Evolutionary conservation across 148 eudicot genomes (phyloP), one percentile per base, ranked within the genome.

Genomic region (Talinum fruticosum): DNA sequence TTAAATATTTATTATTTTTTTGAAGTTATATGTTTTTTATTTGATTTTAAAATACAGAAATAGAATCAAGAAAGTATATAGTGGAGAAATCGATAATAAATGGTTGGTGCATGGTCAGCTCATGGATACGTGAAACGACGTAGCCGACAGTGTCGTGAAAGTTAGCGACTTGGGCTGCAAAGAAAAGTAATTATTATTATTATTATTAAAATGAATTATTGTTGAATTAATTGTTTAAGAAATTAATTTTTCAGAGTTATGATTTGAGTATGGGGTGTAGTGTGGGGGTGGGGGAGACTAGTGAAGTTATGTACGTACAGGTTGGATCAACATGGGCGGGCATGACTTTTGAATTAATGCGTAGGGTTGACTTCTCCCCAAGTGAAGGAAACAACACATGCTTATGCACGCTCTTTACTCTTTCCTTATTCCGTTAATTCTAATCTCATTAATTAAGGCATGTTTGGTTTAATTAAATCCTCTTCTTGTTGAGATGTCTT

Each of bases 111-210:
- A 70, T 76, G 81, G 79, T 54, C 61, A 61, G 14, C 66, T 80
- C 5, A 76, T 66, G 67, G 65, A 66, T 64, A 79, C 73, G 72
- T 53, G 65, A 36, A 57, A 36, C 45, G 71, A 49, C 36, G 44
- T 32, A 57, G 73, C 86, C 83, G 81, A 83, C 83, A 82, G 37
- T 67, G 0, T 80, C 61, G 78, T 74, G 61, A 45, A n/a, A 47
- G 62, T 44, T 26, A 47, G 73, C 45, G 66, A 32, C 61, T 49
- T 35, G 74, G 28, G 0, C 8, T 54, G 15, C 1, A 29, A 6
- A 21, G 2, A 10, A 62, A 62, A 8, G 24, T 57, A 19, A 19
- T n/a, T 1, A 47, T 47, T 47, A 51, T 14, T 51, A 51, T 51
- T 51, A 15, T 51, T 15, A 51, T 51, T 19, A 18, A 41, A 41